Evolutionary conservation across 2,329 filamentous ascomycete species (phyloP).

Genomic region (Sclerotinia minor): DNA sequence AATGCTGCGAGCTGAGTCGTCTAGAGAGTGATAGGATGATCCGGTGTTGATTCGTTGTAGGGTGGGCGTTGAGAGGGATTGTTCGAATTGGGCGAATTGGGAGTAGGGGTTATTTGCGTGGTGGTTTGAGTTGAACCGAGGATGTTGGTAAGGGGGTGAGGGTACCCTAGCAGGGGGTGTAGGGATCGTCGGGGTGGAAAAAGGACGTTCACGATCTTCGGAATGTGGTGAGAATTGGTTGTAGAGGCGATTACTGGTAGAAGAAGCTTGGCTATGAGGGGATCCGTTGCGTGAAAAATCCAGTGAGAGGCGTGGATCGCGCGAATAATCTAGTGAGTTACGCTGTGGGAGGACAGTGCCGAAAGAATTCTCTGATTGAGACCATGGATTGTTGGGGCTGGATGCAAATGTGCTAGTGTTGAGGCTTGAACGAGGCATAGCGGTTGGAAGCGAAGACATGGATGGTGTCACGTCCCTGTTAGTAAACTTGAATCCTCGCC

Average conservation of each 20-base stretch:
- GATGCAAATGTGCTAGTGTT: constrained; percentile 19
- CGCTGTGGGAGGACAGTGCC: constrained; percentile 5
- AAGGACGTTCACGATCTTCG: constrained; percentile 16
- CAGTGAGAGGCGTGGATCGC: constrained; percentile 1
- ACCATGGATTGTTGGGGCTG: constrained; percentile 18
- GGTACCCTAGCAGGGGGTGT: neutral
- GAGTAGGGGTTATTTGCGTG: constrained; percentile 22
- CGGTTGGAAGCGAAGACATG: constrained; percentile 23
- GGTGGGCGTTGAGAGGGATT: constrained; percentile 20
- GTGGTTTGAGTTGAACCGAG: neutral
- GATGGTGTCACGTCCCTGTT: constrained; percentile 20
- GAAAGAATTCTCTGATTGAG: constrained; percentile 15
- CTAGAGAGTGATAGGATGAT: constrained; percentile 15
- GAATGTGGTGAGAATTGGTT: constrained; percentile 11
- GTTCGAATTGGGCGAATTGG: constrained; percentile 23
- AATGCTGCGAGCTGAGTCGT: constrained; percentile 5
- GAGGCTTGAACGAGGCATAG: constrained; percentile 23
- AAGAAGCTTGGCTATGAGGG: constrained; percentile 2
- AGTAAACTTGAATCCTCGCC: constrained; percentile 14
- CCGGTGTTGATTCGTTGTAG: constrained; percentile 18
- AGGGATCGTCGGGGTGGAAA: constrained; percentile 20
- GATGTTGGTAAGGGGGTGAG: neutral
- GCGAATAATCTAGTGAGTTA: constrained; percentile 1
- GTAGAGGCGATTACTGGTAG: neutral
- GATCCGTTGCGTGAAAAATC: constrained; percentile 10